These are phyloP conservation scores for Termitomyces bulborhizus DNA, from an alignment of 768 basidiomycete species.

Conservation along the genomic window DNA sequence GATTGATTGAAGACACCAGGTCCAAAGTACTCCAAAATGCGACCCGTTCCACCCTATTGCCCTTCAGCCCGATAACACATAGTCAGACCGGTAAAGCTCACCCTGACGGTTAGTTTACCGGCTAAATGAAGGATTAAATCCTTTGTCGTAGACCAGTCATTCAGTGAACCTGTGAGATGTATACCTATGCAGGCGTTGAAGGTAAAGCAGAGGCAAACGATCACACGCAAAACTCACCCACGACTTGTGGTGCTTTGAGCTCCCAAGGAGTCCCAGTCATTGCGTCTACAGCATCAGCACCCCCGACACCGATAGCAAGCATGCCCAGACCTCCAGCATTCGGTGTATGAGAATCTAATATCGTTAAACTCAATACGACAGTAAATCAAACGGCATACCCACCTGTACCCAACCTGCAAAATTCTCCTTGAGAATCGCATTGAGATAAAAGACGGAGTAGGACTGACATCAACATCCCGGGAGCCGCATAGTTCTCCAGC, in stretches of 20 bases:
- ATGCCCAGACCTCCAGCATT: slow-evolving; percentile 96
- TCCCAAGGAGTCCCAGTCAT: slow-evolving; percentile 99
- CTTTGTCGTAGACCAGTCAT: slow-evolving; percentile 92
- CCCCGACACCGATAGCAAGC: slow-evolving; percentile 98
- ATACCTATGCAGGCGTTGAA: slow-evolving; percentile 51
- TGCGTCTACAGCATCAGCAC: slow-evolving; percentile 96
- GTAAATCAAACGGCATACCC: slow-evolving; percentile 1
- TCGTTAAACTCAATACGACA: not conserved
- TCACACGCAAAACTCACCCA: slow-evolving; percentile 42
- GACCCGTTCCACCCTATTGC: slow-evolving; percentile 86
- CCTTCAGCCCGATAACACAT: not conserved
- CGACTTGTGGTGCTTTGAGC: slow-evolving; percentile 82
- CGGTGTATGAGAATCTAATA: slow-evolving; percentile 89
- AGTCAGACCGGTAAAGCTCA: slow-evolving; percentile 29
- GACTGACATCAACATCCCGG: slow-evolving; percentile 83
- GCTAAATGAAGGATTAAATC: slow-evolving; percentile 94
- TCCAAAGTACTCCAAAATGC: slow-evolving; percentile 96
- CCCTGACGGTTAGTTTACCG: slow-evolving; percentile 89
- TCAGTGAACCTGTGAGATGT: slow-evolving; percentile 80
- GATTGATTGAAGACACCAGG: slow-evolving; percentile 86
- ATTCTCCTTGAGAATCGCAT: slow-evolving; percentile 7
- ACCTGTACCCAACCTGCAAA: slow-evolving; percentile 76
- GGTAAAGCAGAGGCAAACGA: not conserved
- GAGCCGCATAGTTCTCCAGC: slow-evolving; percentile 94
- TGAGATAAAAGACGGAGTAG: not conserved